A percentile compares a stretch with the other conserved stretches of the same genome.
Evolutionary conservation across 2,329 filamentous ascomycete genomes (phyloP).

Genomic region (Cladobotryum protrusum): DNA sequence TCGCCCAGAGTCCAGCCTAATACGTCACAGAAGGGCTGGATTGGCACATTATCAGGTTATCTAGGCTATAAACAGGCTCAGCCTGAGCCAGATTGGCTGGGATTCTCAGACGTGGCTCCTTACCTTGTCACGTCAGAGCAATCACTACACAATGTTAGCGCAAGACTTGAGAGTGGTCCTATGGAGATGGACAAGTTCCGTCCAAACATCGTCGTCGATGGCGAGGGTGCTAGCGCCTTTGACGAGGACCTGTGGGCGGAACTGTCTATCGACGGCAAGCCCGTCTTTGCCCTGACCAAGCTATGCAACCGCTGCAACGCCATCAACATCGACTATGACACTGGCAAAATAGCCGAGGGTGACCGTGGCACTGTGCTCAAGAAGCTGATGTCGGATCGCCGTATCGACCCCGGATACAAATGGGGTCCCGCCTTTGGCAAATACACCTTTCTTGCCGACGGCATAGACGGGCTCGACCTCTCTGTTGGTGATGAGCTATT

Average conservation of each 20-base stretch:
- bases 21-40: conserved; percentile 25
- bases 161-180: conserved; percentile 43
- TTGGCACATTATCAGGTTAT: conserved; percentile 31
- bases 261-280: conserved; percentile 36
- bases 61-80: conserved; percentile 8
- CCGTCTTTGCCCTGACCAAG: conserved; percentile 53
- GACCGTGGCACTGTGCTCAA: conserved; percentile 59
- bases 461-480: conserved; percentile 28
- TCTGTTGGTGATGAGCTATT: conserved; percentile 50
- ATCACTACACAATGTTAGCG: conserved; percentile 62
- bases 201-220: conserved; percentile 64
- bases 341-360: conserved; percentile 51
- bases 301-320: conserved; percentile 65
- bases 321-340: conserved; percentile 65
- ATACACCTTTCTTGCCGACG: conserved; percentile 54
- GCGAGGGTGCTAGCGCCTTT: conserved; percentile 43
- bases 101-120: conserved; percentile 69
- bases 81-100: conserved; percentile 45
- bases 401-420: conserved; percentile 62
- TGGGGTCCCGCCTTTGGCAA: conserved; percentile 67
- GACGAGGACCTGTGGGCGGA: conserved; percentile 71
- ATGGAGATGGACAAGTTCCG: conserved; percentile 65
- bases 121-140: conserved; percentile 65
- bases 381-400: conserved; percentile 61
- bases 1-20: conserved; percentile 29